These are phyloP conservation scores for Neurospora cerealis DNA, from an alignment of 495 filamentous ascomycete species.

Conservation along the genomic window DNA sequence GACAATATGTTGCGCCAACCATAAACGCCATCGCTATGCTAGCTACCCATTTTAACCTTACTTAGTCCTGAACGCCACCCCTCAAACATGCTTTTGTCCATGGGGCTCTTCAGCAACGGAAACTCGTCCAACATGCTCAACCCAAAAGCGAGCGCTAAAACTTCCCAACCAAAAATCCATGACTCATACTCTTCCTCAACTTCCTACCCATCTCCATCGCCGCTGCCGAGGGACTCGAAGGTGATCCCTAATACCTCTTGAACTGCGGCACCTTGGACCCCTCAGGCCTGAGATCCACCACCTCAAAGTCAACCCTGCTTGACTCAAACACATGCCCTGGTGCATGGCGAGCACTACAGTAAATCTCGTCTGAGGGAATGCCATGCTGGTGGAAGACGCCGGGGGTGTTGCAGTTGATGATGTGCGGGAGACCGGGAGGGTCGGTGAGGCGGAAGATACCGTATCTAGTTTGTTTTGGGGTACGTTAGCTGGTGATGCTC, in stretches of 20 bases:
- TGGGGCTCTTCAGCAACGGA: neutral
- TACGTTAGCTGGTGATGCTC: neutral
- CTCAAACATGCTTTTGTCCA: neutral
- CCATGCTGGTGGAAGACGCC: slow-evolving; percentile 69
- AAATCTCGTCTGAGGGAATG: slow-evolving; percentile 48
- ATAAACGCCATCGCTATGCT: neutral
- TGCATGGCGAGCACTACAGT: slow-evolving; percentile 66
- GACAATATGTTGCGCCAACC: neutral
- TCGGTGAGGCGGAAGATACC: slow-evolving; percentile 89
- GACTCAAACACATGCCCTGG: slow-evolving; percentile 79
- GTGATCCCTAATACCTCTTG: neutral
- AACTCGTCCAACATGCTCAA: neutral
- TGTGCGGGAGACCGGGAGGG: slow-evolving; percentile 74
- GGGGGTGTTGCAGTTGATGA: slow-evolving; percentile 62
- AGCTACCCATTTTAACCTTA: neutral
- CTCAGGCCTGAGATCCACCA: slow-evolving; percentile 14
- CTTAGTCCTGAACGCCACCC: neutral
- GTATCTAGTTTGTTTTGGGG: slow-evolving; percentile 44
- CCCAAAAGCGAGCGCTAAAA: neutral
- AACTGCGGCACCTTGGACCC: neutral
- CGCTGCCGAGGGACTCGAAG: neutral
- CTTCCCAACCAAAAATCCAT: neutral
- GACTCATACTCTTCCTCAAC: neutral
- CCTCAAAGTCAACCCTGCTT: slow-evolving; percentile 13
- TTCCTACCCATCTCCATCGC: neutral